Base-by-base conservation (phyloP, 495 filamentous ascomycete genomes). In the Penicillium macrosclerotiorum region DNA sequence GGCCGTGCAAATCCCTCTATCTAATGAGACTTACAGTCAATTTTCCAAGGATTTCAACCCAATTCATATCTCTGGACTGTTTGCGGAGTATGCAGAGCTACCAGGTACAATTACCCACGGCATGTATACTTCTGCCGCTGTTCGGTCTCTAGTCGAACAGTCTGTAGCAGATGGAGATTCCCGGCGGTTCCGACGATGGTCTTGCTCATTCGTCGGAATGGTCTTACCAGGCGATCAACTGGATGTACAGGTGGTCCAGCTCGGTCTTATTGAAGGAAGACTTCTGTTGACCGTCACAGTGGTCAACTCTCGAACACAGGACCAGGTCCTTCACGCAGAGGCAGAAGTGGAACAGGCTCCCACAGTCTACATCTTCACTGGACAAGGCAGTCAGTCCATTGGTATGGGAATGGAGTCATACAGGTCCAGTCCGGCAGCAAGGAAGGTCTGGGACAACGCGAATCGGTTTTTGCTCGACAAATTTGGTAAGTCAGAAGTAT, bases 321-420 rank as follows among this genome's bases (percentile, higher is more conserved):
- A 20, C 41, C 13, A 29, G 23, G 69, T 73, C 1, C 46, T 73
- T 3, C 35, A 46, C 4, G 72, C 44, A 0, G 57, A 70, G 33
- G 68, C 69, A 1, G 60, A 64, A 29, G 43, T 73, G 3, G 62
- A 69, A n/a, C 65, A 68, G 30, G 47, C 52, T 5, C 33, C 19
- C 3, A 69, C 72, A 2, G 69, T 65, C 3, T 73, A 72, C 49
- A 22, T 75, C 11, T 75, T 75, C 36, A 70, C 67, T 3, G 72
- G 72, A 4, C 72, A 75, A 39, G 72, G 72, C 2, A 67, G 61
- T 26, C 72, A 75, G 41, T 50, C 56, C 31, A 51, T 46, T 19
- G 54, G 52, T 6, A 75, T 75, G 72, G 72, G 72, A 1, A 71
- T 73, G 69, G 60, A 63, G 9, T 41, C 71, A 8, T 71, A 72